phyloP scores from a whole-genome alignment of 192 early-diverging fungal genomes.

The Coemansia sp. region DNA sequence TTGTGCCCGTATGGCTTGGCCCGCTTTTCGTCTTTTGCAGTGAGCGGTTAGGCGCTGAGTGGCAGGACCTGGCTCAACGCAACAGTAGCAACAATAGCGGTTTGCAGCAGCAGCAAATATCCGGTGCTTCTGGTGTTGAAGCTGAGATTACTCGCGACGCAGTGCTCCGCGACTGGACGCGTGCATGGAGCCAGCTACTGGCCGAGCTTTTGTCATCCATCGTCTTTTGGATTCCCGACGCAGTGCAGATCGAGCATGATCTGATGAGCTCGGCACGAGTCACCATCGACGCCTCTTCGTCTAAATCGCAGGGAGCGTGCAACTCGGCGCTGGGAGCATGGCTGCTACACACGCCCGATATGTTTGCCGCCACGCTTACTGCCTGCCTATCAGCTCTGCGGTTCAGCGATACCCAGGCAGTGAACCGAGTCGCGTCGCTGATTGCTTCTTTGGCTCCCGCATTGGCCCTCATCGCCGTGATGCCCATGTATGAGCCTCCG shows the following conservation, averaged over 20 bases:
- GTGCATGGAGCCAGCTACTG: conserved; percentile 35
- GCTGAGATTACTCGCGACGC: conserved; percentile 41
- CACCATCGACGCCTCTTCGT: not conserved
- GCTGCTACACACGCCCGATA: conserved; percentile 6
- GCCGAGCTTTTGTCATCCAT: conserved; percentile 16
- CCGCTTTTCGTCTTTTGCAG: conserved; percentile 37
- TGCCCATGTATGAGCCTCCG: conserved; percentile 33
- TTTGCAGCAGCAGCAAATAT: not conserved
- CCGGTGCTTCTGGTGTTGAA: too few species aligned
- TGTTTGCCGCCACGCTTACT: conserved; percentile 13
- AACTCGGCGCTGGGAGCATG: conserved; percentile 11
- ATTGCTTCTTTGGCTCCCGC: conserved; percentile 24
- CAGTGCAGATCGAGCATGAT: conserved; percentile 42
- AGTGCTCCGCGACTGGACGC: conserved; percentile 44
- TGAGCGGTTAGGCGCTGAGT: conserved; percentile 17
- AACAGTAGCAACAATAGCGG: not conserved
- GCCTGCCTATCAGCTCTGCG: conserved; percentile 11
- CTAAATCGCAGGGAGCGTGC: too few species aligned
- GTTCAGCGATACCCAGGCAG: conserved; percentile 22
- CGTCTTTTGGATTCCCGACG: conserved; percentile 22
- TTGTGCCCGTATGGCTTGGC: conserved; percentile 26
- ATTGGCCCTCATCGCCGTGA: conserved; percentile 19
- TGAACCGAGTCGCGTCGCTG: conserved; percentile 3
- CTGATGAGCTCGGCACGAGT: conserved; percentile 17
- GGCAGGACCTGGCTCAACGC: conserved; percentile 9